A percentile compares a stretch with the other conserved stretches of the same genome.
Conservation (phyloP, 2,329 filamentous ascomycete species). For the Cladobotryum mycophilum region DNA sequence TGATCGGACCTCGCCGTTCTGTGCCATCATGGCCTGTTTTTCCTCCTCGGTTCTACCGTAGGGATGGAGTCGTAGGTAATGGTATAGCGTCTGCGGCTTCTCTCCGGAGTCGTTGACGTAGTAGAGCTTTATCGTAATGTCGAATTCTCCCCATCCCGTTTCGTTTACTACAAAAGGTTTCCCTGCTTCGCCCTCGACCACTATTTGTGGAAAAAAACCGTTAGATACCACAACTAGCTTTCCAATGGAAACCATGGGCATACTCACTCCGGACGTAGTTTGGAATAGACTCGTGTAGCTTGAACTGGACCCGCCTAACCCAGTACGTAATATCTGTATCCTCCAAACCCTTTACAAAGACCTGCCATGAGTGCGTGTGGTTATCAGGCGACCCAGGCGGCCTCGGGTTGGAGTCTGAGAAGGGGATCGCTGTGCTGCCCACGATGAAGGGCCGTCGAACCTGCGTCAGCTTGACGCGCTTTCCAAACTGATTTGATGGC, state of each 20-base stretch:
- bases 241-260: background rate
- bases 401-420: conserved; percentile 74
- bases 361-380: conserved; percentile 94
- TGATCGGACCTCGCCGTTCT: conserved; percentile 60
- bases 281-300: conserved; percentile 93
- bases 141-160: conserved; percentile 97
- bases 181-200: conserved; percentile 64
- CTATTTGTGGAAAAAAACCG: conserved; percentile 22
- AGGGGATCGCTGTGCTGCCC: conserved; percentile 72
- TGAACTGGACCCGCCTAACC: conserved; percentile 96
- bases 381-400: conserved; percentile 73
- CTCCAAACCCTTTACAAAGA: conserved; percentile 87
- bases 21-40: conserved; percentile 52
- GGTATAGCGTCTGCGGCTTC: conserved; percentile 93
- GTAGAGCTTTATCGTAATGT: conserved; percentile 91
- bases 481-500: conserved; percentile 51
- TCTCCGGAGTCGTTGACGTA: conserved; percentile 83
- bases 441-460: conserved; percentile 63
- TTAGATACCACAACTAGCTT: conserved; percentile 1
- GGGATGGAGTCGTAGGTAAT: conserved; percentile 84
- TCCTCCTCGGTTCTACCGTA: conserved; percentile 78
- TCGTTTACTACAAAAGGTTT: conserved; percentile 77
- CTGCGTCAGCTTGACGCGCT: conserved; percentile 61
- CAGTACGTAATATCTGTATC: conserved; percentile 90
- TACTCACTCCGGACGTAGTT: conserved; percentile 73